phyloP scores from a whole-genome alignment of 371 early-diverging fungal species.

The Saksenaea vasiformis region DNA sequence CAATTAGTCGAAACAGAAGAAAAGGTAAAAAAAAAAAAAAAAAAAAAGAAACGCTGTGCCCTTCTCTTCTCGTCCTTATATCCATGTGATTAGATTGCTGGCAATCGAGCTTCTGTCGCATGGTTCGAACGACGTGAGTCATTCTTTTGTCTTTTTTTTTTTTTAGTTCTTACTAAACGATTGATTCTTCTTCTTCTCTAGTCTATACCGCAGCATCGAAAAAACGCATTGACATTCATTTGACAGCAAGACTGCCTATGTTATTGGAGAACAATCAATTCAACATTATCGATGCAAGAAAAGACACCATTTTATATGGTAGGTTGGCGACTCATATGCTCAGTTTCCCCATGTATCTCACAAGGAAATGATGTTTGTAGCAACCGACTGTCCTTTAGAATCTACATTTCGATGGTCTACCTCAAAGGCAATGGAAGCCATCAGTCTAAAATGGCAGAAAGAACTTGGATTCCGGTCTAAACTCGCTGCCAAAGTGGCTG shows the following conservation, averaged over 20 bases:
- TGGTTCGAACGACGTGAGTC: slow-evolving; percentile 1
- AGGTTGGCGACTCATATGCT: neutral
- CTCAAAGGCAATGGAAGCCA: neutral
- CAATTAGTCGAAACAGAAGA: slow-evolving; percentile 54
- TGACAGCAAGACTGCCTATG: neutral
- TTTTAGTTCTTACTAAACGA: neutral
- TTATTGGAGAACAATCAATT: neutral
- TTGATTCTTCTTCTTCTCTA: neutral
- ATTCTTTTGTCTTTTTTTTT: neutral
- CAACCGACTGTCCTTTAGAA: neutral
- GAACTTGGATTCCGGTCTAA: neutral
- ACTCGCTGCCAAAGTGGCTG: neutral
- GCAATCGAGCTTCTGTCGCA: slow-evolving; percentile 4
- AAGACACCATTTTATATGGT: neutral
- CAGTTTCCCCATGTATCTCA: neutral
- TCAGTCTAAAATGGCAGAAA: neutral
- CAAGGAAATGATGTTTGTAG: neutral
- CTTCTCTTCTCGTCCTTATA: too few relatives aligned
- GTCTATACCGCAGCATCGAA: neutral
- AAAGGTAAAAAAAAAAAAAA: neutral
- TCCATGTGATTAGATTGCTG: neutral
- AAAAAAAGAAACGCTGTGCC: too few relatives aligned
- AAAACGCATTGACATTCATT: neutral
- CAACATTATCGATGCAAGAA: neutral
- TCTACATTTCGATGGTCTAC: slow-evolving; percentile 2